Conservation (phyloP, 257 asterid species). For the Capsicum chinense region DNA sequence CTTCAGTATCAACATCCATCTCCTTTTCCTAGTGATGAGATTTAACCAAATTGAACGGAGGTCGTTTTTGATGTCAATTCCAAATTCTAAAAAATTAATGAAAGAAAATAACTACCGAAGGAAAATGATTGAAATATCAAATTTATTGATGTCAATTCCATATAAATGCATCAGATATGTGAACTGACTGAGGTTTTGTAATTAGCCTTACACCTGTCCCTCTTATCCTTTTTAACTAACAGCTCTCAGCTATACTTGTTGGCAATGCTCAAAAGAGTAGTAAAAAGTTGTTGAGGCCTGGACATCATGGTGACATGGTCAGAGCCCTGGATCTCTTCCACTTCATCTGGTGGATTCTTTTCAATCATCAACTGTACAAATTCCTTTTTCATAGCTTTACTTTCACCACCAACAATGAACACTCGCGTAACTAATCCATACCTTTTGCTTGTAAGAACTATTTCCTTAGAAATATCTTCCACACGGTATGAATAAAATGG, state of each 20-base stretch:
- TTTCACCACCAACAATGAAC: conserved; percentile 33
- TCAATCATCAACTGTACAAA: conserved; percentile 42
- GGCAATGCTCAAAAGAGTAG: conserved; percentile 22
- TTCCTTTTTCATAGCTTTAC: conserved; percentile 28
- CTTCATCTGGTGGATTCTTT: conserved; percentile 43
- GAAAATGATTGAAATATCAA: too few species aligned
- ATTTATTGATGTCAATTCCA: too few species aligned
- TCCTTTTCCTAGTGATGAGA: too few species aligned
- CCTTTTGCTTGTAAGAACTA: conserved; percentile 20
- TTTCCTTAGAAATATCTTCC: conserved; percentile 30
- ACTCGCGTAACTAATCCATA: conserved; percentile 42
- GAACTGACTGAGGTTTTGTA: too few species aligned
- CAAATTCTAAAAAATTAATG: too few species aligned
- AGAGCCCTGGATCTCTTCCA: conserved; percentile 38
- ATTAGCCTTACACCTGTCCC: too few species aligned
- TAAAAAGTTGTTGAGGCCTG: conserved; percentile 33
- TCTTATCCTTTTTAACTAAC: too few species aligned
- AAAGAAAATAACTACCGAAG: too few species aligned
- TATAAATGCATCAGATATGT: too few species aligned
- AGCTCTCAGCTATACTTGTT: neutral
- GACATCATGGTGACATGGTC: conserved; percentile 53
- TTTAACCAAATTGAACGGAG: too few species aligned
- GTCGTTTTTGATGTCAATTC: too few species aligned
- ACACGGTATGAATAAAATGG: conserved; percentile 25
- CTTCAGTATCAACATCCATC: too few species aligned